Conservation (phyloP, 1,284 basidiomycete genomes). For the Papiliotrema nemorosa region DNA sequence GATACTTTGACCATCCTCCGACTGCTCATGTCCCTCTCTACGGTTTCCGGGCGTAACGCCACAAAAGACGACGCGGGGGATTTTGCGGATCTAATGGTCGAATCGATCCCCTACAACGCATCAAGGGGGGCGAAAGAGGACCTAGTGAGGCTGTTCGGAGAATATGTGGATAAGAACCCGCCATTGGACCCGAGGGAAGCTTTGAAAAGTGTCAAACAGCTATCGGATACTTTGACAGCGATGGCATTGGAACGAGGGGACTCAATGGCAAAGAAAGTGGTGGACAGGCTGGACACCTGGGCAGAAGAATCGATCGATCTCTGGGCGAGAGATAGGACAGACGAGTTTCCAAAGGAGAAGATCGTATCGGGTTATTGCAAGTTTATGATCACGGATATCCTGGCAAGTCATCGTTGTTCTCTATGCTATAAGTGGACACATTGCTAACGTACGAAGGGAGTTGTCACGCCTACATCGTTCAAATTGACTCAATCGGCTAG, state of each 20-base stretch:
- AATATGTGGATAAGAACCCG: neutral
- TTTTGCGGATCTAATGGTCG: neutral
- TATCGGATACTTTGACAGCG: neutral
- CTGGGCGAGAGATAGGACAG: neutral
- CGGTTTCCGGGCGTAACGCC: slow-evolving; percentile 1
- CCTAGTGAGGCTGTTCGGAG: neutral
- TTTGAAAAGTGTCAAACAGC: neutral
- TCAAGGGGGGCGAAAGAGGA: neutral
- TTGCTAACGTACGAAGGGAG: too few relatives aligned
- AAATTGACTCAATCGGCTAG: too few relatives aligned
- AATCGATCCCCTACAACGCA: neutral
- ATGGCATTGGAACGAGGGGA: neutral
- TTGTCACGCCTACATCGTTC: too few relatives aligned
- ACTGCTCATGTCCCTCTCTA: neutral
- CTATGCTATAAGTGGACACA: too few relatives aligned
- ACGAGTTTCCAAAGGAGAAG: too few relatives aligned
- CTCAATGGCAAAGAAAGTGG: neutral
- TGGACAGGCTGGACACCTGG: neutral
- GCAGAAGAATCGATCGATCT: neutral
- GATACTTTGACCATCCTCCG: neutral
- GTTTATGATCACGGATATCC: too few relatives aligned
- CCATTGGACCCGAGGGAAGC: neutral
- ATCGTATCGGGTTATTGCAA: too few relatives aligned
- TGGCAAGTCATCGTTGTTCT: too few relatives aligned
- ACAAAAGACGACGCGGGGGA: neutral